Percentiles rank a stretch among this genome's conserved stretches.
These are phyloP conservation scores for Mycena capillaripes DNA, from an alignment of 768 basidiomycete species.

Conservation along the genomic window DNA sequence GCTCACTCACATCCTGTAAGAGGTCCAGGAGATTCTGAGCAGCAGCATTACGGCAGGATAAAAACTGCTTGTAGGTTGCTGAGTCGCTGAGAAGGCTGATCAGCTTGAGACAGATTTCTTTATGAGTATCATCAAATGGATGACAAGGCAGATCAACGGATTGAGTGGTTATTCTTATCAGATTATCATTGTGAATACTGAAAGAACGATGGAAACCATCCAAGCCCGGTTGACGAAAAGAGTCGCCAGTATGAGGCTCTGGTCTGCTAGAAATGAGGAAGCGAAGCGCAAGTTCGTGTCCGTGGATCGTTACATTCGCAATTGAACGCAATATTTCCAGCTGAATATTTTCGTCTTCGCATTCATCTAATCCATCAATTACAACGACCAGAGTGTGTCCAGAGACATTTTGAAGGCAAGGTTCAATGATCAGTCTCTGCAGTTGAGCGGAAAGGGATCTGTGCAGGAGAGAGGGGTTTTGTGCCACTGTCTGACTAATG, in stretches of 20 bases:
- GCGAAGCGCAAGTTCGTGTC: not conserved
- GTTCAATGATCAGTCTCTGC: not conserved
- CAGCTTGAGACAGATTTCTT: not conserved
- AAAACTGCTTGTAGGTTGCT: not conserved
- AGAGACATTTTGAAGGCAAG: not conserved
- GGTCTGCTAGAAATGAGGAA: not conserved
- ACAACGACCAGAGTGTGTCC: not conserved
- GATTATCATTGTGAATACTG: no score
- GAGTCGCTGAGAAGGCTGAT: not conserved
- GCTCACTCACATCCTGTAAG: constrained; percentile 13
- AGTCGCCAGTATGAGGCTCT: no score
- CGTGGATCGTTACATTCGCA: not conserved
- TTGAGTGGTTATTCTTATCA: no score
- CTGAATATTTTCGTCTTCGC: not conserved
- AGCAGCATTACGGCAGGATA: not conserved
- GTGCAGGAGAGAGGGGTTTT: not conserved
- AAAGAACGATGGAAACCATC: no score
- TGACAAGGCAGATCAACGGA: no score
- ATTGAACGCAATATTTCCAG: not conserved
- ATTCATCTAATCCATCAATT: not conserved
- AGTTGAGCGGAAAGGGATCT: not conserved
- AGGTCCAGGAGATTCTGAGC: constrained; percentile 21
- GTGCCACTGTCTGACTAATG: not conserved
- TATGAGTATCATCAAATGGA: no score
- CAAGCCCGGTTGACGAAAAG: no score